Percentiles rank a stretch among this genome's conserved stretches.
phyloP scores from a whole-genome alignment of 441 rosid species.

The Adansonia grandidieri region DNA sequence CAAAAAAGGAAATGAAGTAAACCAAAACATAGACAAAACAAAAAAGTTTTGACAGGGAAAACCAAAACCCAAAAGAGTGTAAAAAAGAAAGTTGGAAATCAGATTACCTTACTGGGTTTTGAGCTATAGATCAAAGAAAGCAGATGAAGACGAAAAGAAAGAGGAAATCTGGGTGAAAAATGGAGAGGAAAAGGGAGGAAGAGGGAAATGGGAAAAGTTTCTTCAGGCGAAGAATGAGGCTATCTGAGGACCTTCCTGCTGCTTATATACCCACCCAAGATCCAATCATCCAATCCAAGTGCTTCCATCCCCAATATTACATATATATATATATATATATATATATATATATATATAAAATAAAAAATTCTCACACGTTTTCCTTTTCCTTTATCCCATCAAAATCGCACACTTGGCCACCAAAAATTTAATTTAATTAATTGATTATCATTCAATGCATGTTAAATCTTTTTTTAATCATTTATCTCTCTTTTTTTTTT shows the following conservation, averaged over 20 bases:
- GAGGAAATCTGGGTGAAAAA: slow-evolving; percentile 9
- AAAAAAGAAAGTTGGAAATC: slow-evolving; percentile 13
- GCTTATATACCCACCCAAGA: slow-evolving; percentile 17
- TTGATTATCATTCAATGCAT: background rate
- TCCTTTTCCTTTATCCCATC: background rate
- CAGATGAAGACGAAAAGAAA: background rate
- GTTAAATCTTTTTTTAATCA: background rate
- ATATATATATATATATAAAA: no score
- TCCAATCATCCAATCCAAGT: slow-evolving; percentile 1
- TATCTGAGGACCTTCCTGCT: background rate
- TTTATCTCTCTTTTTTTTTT: no score
- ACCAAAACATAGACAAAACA: background rate
- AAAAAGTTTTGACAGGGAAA: background rate
- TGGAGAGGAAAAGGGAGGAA: slow-evolving; percentile 23
- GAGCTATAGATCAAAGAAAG: slow-evolving; percentile 23
- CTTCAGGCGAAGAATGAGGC: slow-evolving; percentile 30
- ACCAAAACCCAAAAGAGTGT: background rate
- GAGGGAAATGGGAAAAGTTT: slow-evolving; percentile 19
- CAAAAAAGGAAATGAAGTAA: background rate
- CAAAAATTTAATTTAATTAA: background rate
- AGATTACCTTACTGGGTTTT: slow-evolving; percentile 34
- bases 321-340: no score
- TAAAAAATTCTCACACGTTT: slow-evolving; percentile 17
- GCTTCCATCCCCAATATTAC: background rate
- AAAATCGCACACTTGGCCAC: background rate